A percentile compares a stretch with the other conserved stretches of the same genome.
Evolutionary conservation across 306 rosid genomes (phyloP).

Genomic region (Argentina anserina): DNA sequence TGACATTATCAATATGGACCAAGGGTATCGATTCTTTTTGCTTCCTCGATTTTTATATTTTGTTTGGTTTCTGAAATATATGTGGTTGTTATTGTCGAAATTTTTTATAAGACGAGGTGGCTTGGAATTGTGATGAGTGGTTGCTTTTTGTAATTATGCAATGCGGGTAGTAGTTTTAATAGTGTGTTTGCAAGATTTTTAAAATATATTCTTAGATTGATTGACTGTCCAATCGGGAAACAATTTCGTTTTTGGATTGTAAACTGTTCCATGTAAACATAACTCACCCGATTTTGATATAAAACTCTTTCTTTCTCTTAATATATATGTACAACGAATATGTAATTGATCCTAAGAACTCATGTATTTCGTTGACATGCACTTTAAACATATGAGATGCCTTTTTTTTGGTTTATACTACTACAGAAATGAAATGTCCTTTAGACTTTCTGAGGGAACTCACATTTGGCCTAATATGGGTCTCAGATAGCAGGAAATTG

Average conservation of each 20-base stretch:
- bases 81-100: background rate
- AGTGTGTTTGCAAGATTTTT: background rate
- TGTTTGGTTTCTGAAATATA: background rate
- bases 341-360: background rate
- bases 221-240: background rate
- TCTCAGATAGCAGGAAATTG: background rate
- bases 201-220: background rate
- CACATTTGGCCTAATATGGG: background rate
- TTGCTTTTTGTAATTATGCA: background rate
- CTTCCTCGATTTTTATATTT: background rate
- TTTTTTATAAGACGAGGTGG: background rate
- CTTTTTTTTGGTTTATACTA: background rate
- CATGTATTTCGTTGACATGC: background rate
- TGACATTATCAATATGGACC: conserved; percentile 79
- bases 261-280: background rate
- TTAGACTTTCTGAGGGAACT: background rate
- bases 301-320: background rate
- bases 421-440: background rate
- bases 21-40: conserved; percentile 54
- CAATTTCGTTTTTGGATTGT: background rate
- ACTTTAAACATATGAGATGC: background rate
- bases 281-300: background rate
- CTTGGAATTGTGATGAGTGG: background rate
- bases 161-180: background rate
- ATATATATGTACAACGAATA: background rate